Conservation (phyloP, 2,329 filamentous ascomycete genomes). For the Diplodia corticola region DNA sequence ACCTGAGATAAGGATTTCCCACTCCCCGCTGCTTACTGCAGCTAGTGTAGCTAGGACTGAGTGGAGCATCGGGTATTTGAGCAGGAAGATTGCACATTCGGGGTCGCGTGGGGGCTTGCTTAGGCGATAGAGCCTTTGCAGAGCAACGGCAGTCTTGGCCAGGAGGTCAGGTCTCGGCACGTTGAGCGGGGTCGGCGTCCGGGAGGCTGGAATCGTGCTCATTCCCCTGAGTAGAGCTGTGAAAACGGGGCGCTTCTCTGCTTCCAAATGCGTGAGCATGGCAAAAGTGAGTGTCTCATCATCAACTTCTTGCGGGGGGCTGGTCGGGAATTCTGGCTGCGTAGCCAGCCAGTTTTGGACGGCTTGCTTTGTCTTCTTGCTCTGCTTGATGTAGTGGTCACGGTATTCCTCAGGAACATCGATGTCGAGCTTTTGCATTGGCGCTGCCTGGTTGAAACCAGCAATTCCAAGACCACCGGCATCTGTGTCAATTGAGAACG, state of each 20-base stretch:
- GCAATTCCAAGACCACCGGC: slow-evolving; percentile 61
- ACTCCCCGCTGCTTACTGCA: slow-evolving; percentile 88
- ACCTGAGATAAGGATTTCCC: slow-evolving; percentile 92
- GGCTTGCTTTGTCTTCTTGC: slow-evolving; percentile 85
- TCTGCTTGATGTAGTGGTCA: slow-evolving; percentile 88
- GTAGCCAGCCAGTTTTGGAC: slow-evolving; percentile 88
- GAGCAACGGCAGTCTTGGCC: slow-evolving; percentile 70
- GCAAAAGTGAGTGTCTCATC: slow-evolving; percentile 93
- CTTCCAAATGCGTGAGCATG: slow-evolving; percentile 81
- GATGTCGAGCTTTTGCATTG: slow-evolving; percentile 80
- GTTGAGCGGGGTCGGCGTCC: slow-evolving; percentile 65
- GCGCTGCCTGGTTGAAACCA: slow-evolving; percentile 52
- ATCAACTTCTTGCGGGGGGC: slow-evolving; percentile 83
- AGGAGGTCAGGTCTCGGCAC: slow-evolving; percentile 72
- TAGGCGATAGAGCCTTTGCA: slow-evolving; percentile 84
- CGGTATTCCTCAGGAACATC: slow-evolving; percentile 93
- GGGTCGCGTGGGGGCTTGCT: slow-evolving; percentile 74
- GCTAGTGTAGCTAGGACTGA: slow-evolving; percentile 83
- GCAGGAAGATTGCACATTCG: slow-evolving; percentile 80
- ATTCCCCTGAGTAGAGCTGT: slow-evolving; percentile 72
- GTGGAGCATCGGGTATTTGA: slow-evolving; percentile 79
- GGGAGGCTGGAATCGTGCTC: slow-evolving; percentile 52
- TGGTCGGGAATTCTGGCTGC: slow-evolving; percentile 71
- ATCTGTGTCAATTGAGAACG: slow-evolving; percentile 62
- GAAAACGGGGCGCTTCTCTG: slow-evolving; percentile 75